A percentile compares a stretch with the other conserved stretches of the same genome.
phyloP scores from a whole-genome alignment of 805 yeast genomes.

The Kodamaea jinghongensis region DNA sequence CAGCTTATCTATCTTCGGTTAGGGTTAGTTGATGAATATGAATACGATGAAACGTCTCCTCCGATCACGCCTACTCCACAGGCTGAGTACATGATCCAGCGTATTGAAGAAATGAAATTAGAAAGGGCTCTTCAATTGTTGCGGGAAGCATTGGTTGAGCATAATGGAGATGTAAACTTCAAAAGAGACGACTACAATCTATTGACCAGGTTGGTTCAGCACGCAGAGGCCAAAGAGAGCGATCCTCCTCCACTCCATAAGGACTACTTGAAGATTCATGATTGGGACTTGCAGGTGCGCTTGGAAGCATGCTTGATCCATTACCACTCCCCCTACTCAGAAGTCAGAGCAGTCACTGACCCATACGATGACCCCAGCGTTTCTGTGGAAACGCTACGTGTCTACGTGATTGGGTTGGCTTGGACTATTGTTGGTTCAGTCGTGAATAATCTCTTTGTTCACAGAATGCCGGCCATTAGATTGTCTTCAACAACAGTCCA shows the following conservation, averaged over 20 bases:
- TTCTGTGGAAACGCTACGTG: slow-evolving; percentile 53
- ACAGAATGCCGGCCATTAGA: slow-evolving; percentile 47
- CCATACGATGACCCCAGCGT: slow-evolving; percentile 50
- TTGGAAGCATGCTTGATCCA: slow-evolving; percentile 43
- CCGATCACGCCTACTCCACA: slow-evolving; percentile 4
- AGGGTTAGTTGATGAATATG: slow-evolving; percentile 13
- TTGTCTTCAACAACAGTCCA: slow-evolving; percentile 40
- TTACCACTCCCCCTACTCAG: slow-evolving; percentile 59
- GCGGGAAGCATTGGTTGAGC: slow-evolving; percentile 36
- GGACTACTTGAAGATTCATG: slow-evolving; percentile 12
- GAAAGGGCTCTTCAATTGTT: slow-evolving; percentile 30
- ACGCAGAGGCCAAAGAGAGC: slow-evolving; percentile 6
- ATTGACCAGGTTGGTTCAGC: slow-evolving; percentile 24
- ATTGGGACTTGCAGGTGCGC: slow-evolving; percentile 34
- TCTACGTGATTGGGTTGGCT: slow-evolving; percentile 51
- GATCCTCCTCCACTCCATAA: slow-evolving; percentile 2
- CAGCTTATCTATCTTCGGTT: slow-evolving; percentile 9
- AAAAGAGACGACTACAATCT: slow-evolving; percentile 32
- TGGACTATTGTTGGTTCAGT: slow-evolving; percentile 55
- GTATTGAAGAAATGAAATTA: slow-evolving; percentile 21
- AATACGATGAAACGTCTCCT: slow-evolving; percentile 5
- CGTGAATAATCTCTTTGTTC: slow-evolving; percentile 55
- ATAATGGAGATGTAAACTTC: slow-evolving; percentile 33
- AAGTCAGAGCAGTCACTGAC: slow-evolving; percentile 64
- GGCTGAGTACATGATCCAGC: slow-evolving; percentile 27